Base-by-base conservation (phyloP, 1,284 basidiomycete genomes). In the Malassezia obtusa region DNA sequence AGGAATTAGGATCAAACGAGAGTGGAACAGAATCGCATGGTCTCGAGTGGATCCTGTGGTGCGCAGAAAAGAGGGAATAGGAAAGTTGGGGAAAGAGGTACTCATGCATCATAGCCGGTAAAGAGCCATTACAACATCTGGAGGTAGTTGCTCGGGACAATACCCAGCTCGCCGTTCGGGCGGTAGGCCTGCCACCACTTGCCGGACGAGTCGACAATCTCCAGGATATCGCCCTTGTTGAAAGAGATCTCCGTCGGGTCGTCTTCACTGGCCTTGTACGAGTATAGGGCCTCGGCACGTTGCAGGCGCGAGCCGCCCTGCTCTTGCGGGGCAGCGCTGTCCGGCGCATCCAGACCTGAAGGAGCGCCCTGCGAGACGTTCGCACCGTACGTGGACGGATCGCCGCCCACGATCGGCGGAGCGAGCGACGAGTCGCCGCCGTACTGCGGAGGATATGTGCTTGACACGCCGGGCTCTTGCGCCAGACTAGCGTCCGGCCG, bases 201-300 rank as follows among this genome's bases (percentile, higher is more conserved):
- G 59, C 76, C 76, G 64, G 84, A 82, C 75, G 88, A 91, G 77
- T 98, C 94, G 48, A 92, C 76, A 59, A 98, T 87, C 55, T 96
- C 90, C 61, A 98, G 81, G 37, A 90, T 80, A 72, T 98, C 92
- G 48, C 89, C 89, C 75, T 96, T 96, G 52, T 78, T 74, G 75
- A 98, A 96, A 40, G 87, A 87, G 45, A 98, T 87, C 77, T 98
- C 94, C 69, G 89, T 94, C 9, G 91, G 88, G 76, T 98, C 92
- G 60, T 96, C 90, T 17, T 87, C 79, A 9, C 85, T 89, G 28
- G 91, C 92, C 54, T 82, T 83, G 78, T 98, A 92, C 45, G 85
- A 81, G 77, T 90, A 92, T 49, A 91, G 77, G 14, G 89, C 89
- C 67, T 56, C 53, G 87, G 86, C 35, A 87, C 89, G 72, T 82